Percentiles rank a stretch among this genome's conserved stretches.
phyloP scores from a whole-genome alignment of 352 stramenopile genomes.

The Globisporangium ultimum region DNA sequence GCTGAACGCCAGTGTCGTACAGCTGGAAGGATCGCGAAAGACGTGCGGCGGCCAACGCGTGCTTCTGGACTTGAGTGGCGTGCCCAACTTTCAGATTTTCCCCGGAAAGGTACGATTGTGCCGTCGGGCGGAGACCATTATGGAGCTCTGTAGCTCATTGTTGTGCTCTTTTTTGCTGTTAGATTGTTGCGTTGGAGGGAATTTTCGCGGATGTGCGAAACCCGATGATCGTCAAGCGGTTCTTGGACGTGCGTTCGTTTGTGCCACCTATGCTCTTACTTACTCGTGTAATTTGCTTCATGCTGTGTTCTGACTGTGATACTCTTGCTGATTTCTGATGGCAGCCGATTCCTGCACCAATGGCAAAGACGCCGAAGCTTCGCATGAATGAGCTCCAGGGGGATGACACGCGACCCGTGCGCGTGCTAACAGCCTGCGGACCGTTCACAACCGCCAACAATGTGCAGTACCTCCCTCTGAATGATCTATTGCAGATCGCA shows the following conservation, averaged over 20 bases:
- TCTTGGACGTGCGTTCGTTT: conserved; percentile 56
- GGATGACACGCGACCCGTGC: conserved; percentile 40
- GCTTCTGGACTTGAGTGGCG: conserved; percentile 63
- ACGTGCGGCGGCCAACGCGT: conserved; percentile 80
- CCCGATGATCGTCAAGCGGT: conserved; percentile 72
- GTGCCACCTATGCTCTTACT: not conserved
- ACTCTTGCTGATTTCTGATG: not conserved
- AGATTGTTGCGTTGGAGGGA: conserved; percentile 82
- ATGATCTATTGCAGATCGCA: conserved; percentile 89
- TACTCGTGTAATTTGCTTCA: too few relatives aligned
- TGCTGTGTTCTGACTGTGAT: not conserved
- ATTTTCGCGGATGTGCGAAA: conserved; percentile 66
- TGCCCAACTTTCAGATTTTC: conserved; percentile 77
- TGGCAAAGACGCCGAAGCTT: conserved; percentile 38
- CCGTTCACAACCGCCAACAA: conserved; percentile 95
- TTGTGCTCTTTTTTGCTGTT: conserved; percentile 7
- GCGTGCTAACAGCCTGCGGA: conserved; percentile 88
- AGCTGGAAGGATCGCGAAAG: conserved; percentile 80
- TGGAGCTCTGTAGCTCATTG: not conserved
- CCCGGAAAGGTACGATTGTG: conserved; percentile 57
- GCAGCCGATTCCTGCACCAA: conserved; percentile 63
- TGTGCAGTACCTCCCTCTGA: conserved; percentile 93
- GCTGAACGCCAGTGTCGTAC: conserved; percentile 76
- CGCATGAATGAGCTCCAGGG: conserved; percentile 48
- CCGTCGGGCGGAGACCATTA: not conserved